These are phyloP conservation scores for Umbellularia californica DNA, from an alignment of 164 flowering plant species.

Conservation along the genomic window DNA sequence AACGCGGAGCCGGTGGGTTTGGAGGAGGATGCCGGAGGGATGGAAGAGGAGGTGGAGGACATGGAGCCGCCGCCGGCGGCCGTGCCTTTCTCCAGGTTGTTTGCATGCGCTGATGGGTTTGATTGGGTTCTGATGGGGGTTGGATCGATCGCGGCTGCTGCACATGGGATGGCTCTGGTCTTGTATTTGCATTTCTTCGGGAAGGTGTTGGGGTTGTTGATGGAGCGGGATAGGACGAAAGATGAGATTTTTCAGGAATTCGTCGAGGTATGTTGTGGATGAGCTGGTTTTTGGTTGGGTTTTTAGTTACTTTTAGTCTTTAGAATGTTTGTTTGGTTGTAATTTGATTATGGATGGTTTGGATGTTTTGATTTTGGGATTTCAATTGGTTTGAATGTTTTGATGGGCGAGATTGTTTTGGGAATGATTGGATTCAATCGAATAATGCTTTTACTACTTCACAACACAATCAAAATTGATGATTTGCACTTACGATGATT, in stretches of 20 bases:
- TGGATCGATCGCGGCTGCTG: constrained; percentile 93
- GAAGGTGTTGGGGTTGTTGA: constrained; percentile 61
- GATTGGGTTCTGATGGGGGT: constrained; percentile 89
- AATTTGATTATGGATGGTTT: too few species aligned
- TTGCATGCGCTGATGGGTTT: constrained; percentile 86
- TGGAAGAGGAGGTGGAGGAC: constrained; percentile 75
- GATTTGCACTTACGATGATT: background rate
- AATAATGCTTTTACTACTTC: background rate
- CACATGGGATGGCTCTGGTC: constrained; percentile 91
- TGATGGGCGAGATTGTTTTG: background rate
- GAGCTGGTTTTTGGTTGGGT: background rate
- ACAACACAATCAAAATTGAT: background rate
- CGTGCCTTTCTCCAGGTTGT: constrained; percentile 81
- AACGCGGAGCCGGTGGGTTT: constrained; percentile 47
- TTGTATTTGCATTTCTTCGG: constrained; percentile 92
- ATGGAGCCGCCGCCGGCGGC: constrained; percentile 80
- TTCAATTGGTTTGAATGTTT: background rate
- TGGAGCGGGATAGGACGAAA: background rate
- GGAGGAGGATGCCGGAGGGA: constrained; percentile 49
- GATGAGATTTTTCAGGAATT: constrained; percentile 50
- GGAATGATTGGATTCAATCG: background rate
- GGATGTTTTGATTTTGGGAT: too few species aligned
- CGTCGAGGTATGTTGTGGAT: constrained; percentile 38
- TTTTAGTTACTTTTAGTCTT: background rate
- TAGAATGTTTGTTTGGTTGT: background rate